A percentile compares a stretch with the other conserved stretches of the same genome.
Conservation (phyloP, 305 asterid species). For the Fraxinus nigra region DNA sequence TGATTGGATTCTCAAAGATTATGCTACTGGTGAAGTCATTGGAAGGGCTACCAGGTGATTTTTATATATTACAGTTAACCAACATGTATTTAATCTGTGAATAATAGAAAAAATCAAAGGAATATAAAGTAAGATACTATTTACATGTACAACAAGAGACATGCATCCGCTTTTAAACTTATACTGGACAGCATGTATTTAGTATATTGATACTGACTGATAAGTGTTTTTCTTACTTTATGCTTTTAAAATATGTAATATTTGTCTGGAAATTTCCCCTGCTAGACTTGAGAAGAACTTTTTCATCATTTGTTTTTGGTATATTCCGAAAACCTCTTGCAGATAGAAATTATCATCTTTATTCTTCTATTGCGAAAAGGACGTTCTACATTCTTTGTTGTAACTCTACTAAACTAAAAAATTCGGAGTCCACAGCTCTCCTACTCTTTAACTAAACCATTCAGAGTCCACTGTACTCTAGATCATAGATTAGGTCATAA, state of each 20-base stretch:
- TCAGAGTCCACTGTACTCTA: background rate
- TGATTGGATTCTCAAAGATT: conserved; percentile 87
- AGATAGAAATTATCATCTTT: background rate
- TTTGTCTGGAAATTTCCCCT: background rate
- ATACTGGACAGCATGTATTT: background rate
- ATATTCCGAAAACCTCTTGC: background rate
- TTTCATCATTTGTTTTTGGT: background rate
- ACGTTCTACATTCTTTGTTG: background rate
- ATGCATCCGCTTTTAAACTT: background rate
- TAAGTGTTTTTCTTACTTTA: background rate
- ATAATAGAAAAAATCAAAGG: background rate
- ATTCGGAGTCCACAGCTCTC: background rate
- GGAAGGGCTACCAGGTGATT: conserved; percentile 88
- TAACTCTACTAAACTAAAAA: background rate
- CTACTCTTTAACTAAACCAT: background rate
- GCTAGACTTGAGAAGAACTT: background rate
- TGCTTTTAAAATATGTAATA: background rate
- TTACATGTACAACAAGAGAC: background rate
- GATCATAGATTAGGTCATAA: background rate
- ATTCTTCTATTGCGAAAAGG: background rate
- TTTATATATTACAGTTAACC: background rate
- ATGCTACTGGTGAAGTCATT: conserved; percentile 73
- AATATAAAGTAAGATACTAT: background rate
- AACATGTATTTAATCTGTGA: background rate
- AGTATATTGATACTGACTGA: background rate